phyloP scores from a whole-genome alignment of 331 rosid genomes.

The Telfairia occidentalis region DNA sequence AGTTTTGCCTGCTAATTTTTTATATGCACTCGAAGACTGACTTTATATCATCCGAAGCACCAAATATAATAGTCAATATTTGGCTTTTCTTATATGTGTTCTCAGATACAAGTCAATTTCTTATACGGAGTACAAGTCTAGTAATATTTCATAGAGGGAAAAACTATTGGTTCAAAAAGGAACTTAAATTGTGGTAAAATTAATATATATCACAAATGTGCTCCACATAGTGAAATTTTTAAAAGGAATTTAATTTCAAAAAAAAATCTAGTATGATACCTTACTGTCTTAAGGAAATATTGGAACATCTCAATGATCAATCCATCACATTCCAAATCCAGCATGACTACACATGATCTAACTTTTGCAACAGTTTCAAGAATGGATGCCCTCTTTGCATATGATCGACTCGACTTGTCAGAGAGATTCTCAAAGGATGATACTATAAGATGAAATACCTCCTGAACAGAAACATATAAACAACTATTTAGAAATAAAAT shows the following conservation, averaged over 20 bases:
- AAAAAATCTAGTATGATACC: slow-evolving; percentile 33
- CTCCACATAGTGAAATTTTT: neutral
- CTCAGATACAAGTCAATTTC: neutral
- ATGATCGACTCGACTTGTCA: slow-evolving; percentile 60
- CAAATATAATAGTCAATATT: neutral
- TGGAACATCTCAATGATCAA: slow-evolving; percentile 85
- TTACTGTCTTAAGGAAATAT: slow-evolving; percentile 63
- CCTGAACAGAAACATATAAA: slow-evolving; percentile 32
- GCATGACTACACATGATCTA: slow-evolving; percentile 90
- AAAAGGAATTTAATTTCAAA: slow-evolving; percentile 3
- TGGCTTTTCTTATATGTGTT: neutral
- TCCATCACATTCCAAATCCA: slow-evolving; percentile 86
- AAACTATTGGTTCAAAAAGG: neutral
- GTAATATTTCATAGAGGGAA: neutral
- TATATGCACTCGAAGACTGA: neutral
- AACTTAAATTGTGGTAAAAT: neutral
- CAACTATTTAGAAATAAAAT: neutral
- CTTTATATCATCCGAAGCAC: neutral
- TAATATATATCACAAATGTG: neutral
- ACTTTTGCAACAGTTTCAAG: slow-evolving; percentile 93
- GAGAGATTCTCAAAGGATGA: slow-evolving; percentile 72
- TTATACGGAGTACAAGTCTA: neutral
- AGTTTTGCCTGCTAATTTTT: neutral
- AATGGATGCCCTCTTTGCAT: slow-evolving; percentile 52
- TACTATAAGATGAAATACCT: slow-evolving; percentile 72